Base-by-base conservation (phyloP, 2,329 filamentous ascomycete species). In the Reticulascus tulasneorum region DNA sequence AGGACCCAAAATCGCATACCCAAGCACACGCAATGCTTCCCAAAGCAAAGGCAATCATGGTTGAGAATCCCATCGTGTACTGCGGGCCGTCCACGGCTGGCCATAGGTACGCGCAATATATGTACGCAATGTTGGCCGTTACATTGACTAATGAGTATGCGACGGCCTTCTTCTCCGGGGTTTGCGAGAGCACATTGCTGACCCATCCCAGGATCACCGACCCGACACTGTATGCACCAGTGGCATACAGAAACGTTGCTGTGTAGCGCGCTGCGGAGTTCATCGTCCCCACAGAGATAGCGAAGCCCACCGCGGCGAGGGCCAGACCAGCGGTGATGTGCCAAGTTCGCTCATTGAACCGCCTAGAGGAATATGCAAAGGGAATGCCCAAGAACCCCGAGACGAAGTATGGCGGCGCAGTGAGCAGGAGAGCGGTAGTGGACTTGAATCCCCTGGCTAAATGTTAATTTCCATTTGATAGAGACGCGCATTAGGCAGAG, bases 181-280 rank as follows among this genome's bases (percentile, higher is more conserved):
- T 84, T n/a, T 84, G 73, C 1, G 84, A 84, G 33, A 91, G 70
- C 2, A 80, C 83, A 53, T 84, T 86, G 29, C 75, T 79, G 45
- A 90, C 87, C 86, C 86, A 93, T 3, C 80, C 75, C 5, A 86
- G 64, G 2, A 42, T 25, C 8, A 29, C 20, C 20, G 29, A 32
- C 21, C 34, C 37, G 10, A 40, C 27, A 17, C 29, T 33, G 33
- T 42, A 41, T 9, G 33, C 29, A 6, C 37, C 37, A 2, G 33
- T 40, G 9, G 33, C 29, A 15, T 40, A 44, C 7, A 38, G 21
- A 16, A 24, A 43, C 47, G 31, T 36, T 54, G 40, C 29, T 7
- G 33, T 23, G 18, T 43, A 43, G 6, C 40, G 33, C 8, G 38
- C 37, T 8, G 37, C 40, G 11, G 32, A 26, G 27, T 36, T 31